A percentile compares a stretch with the other conserved stretches of the same genome.
Evolutionary conservation across 495 filamentous ascomycete genomes (phyloP).

Genomic region (Aspergillus coremiiformis): DNA sequence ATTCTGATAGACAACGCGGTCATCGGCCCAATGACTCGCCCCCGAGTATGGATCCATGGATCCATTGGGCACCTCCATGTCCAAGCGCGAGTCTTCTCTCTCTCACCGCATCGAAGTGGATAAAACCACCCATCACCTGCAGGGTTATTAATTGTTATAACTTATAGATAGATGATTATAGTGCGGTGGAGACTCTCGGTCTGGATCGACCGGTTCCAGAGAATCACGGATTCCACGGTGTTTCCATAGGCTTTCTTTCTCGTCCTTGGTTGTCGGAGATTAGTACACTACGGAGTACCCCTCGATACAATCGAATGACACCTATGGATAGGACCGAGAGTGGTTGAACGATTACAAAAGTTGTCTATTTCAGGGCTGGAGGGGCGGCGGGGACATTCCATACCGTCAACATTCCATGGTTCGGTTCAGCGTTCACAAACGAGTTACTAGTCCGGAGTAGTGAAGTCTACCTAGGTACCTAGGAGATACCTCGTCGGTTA

Average conservation of each 20-base stretch:
- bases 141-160: neutral
- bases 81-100: neutral
- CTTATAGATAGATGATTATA: neutral
- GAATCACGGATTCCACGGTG: neutral
- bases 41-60: too few species aligned
- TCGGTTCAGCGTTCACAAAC: neutral
- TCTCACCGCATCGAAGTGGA: neutral
- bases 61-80: too few species aligned
- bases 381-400: neutral
- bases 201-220: neutral
- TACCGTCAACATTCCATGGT: neutral
- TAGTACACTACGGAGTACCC: neutral
- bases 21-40: neutral
- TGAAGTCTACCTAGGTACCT: neutral
- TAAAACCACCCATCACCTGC: neutral
- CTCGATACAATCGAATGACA: neutral
- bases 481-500: neutral
- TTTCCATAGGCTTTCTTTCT: neutral
- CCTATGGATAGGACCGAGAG: too few species aligned
- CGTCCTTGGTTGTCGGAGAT: neutral
- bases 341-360: too few species aligned
- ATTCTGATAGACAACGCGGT: too few species aligned
- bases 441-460: neutral
- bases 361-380: neutral
- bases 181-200: neutral